Evolutionary conservation across 1,284 basidiomycete species (phyloP).

Genomic region (Agaricales sp.): DNA sequence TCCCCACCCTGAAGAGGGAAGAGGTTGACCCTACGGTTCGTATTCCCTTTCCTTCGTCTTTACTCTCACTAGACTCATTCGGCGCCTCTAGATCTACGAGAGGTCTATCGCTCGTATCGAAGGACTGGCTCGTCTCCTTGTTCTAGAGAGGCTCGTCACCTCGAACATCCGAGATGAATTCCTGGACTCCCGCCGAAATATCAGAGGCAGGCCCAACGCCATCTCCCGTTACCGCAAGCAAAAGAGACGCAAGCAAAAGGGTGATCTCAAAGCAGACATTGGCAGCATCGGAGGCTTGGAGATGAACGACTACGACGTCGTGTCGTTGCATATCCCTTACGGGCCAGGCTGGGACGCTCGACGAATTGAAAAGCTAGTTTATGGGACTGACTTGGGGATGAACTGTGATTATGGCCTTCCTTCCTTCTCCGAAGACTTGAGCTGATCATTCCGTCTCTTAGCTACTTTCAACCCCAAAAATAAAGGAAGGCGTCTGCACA

Average conservation of each 20-base stretch:
- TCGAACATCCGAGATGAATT: slow-evolving; percentile 32
- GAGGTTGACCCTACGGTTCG: slow-evolving; percentile 47
- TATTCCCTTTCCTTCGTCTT: slow-evolving; percentile 1
- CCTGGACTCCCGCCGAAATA: slow-evolving; percentile 30
- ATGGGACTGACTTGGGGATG: slow-evolving; percentile 47
- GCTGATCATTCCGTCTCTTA: slow-evolving; percentile 13
- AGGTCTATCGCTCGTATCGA: slow-evolving; percentile 41
- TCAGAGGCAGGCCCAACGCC: slow-evolving; percentile 35
- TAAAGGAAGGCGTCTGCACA: slow-evolving; percentile 43
- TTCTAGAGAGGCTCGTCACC: slow-evolving; percentile 40
- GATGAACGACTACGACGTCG: slow-evolving; percentile 51
- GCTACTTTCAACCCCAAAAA: slow-evolving; percentile 54
- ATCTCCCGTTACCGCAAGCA: slow-evolving; percentile 17
- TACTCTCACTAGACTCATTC: background rate
- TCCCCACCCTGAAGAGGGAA: slow-evolving; percentile 35
- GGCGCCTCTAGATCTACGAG: slow-evolving; percentile 38
- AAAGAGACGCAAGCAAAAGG: slow-evolving; percentile 30
- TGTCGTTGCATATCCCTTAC: slow-evolving; percentile 48
- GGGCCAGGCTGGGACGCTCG: slow-evolving; percentile 50
- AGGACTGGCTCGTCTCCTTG: slow-evolving; percentile 48
- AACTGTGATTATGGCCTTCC: slow-evolving; percentile 31
- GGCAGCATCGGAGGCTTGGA: slow-evolving; percentile 31
- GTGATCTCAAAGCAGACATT: slow-evolving; percentile 37
- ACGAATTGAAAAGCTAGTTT: slow-evolving; percentile 47
- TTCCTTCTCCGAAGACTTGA: background rate